Evolutionary conservation across 345 rosid genomes (phyloP).

Genomic region (Citrus sinensis): DVS_A1.0 CM039167.1:13370001-13370500

Average conservation of each 20-base stretch:
- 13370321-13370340: not conserved
- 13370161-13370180: not conserved
- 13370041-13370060: not conserved
- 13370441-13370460: too few species aligned
- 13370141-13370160: not conserved
- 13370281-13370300: not conserved
- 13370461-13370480: too few species aligned
- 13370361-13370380: too few species aligned
- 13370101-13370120: not conserved
- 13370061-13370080: not conserved
- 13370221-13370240: not conserved
- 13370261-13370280: not conserved
- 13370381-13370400: too few species aligned
- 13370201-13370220: too few species aligned
- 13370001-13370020: not conserved
- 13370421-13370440: too few species aligned
- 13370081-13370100: not conserved
- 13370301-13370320: not conserved
- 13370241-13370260: not conserved
- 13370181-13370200: too few species aligned
- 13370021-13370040: not conserved
- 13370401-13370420: too few species aligned
- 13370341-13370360: not conserved
- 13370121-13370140: not conserved
- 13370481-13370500: too few species aligned